Conservation (phyloP, 2,329 filamentous ascomycete species). For the Aureobasidium subglaciale region DNA sequence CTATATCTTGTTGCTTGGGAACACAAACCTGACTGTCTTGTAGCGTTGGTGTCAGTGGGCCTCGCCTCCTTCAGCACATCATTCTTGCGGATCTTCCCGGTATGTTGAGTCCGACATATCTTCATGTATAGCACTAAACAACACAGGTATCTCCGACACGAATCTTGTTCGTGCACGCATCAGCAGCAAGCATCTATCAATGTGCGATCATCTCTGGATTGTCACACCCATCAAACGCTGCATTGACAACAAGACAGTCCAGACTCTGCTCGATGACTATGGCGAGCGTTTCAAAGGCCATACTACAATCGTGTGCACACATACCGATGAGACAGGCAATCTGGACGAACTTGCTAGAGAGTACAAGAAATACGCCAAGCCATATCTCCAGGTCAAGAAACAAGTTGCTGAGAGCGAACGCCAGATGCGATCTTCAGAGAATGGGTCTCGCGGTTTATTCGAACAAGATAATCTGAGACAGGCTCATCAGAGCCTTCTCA, state of each 20-base stretch:
- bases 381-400: neutral
- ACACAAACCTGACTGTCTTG: neutral
- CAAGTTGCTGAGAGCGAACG: neutral
- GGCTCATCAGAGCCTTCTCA: neutral
- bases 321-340: conserved; percentile 17
- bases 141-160: conserved; percentile 20
- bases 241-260: conserved; percentile 17
- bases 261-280: conserved; percentile 19
- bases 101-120: neutral
- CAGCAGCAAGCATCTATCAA: too few species aligned
- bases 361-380: conserved; percentile 1
- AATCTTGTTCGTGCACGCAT: conserved; percentile 20
- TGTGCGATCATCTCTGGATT: conserved; percentile 22
- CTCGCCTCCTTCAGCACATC: conserved; percentile 18
- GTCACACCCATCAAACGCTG: conserved; percentile 19
- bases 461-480: too few species aligned
- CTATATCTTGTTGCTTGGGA: neutral
- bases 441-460: too few species aligned
- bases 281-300: conserved; percentile 19
- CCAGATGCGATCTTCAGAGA: too few species aligned
- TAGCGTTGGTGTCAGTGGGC: neutral
- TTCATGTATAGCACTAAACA: neutral
- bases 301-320: conserved; percentile 21
- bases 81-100: conserved; percentile 23
- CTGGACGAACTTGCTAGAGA: conserved; percentile 10